phyloP scores from a whole-genome alignment of 129 eudicot genomes.

The Artemisia argyi region DNA sequence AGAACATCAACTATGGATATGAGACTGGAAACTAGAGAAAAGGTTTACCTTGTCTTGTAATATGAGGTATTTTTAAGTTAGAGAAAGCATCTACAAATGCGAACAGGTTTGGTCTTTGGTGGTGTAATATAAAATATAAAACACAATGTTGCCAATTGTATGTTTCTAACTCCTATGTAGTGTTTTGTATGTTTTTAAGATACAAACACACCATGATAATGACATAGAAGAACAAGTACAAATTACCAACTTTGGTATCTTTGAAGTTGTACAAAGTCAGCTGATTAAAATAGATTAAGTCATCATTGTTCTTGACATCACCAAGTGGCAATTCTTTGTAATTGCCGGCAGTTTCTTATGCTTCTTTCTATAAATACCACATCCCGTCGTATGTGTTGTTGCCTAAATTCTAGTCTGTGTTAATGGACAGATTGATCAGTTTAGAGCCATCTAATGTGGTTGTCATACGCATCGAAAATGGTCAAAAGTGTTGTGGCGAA shows the following conservation, averaged over 20 bases:
- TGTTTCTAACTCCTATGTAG: conserved; percentile 27
- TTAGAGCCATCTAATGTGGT: conserved; percentile 80
- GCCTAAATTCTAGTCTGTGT: conserved; percentile 17
- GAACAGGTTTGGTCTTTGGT: conserved; percentile 5
- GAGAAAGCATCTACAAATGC: conserved; percentile 23
- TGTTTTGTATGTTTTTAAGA: conserved; percentile 27
- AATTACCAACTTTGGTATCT: conserved; percentile 27
- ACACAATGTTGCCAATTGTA: conserved; percentile 36
- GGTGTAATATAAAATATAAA: conserved; percentile 12
- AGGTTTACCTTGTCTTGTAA: too few relatives aligned
- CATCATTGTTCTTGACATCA: conserved; percentile 36
- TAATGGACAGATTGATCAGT: conserved; percentile 73
- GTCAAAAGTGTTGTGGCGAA: conserved; percentile 62
- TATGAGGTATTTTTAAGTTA: background rate
- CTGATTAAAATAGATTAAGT: conserved; percentile 18
- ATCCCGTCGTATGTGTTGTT: conserved; percentile 16
- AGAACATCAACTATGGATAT: too few relatives aligned
- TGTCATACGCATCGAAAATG: conserved; percentile 55
- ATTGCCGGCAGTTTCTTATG: conserved; percentile 32
- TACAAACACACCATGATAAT: conserved; percentile 27
- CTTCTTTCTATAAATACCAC: conserved; percentile 18
- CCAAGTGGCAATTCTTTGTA: conserved; percentile 41
- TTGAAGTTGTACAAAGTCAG: conserved; percentile 29
- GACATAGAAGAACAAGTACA: conserved; percentile 33
- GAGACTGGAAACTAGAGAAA: too few relatives aligned